Conservation (phyloP, 2,329 filamentous ascomycete genomes). For the Ophiostoma piceae region DNA sequence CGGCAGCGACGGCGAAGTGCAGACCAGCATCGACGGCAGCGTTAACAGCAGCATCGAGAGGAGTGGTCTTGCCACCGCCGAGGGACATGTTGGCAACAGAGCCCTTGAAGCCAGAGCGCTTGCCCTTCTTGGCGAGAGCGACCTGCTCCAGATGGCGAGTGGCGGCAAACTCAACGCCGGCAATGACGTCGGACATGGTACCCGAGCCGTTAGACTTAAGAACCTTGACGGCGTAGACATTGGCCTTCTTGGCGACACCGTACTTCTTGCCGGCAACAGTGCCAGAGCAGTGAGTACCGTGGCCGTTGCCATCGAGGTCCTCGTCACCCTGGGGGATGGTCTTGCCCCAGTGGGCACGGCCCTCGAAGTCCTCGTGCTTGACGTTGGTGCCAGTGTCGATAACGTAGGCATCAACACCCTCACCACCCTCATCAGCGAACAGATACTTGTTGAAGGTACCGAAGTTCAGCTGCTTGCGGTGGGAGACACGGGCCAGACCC, state of each 20-base stretch:
- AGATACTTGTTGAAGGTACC: conserved; percentile 98
- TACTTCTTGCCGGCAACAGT: conserved; percentile 98
- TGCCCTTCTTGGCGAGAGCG: conserved; percentile 74
- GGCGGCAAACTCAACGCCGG: conserved; percentile 94
- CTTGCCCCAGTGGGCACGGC: conserved; percentile 92
- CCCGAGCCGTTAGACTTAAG: conserved; percentile 95
- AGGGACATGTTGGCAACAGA: conserved; percentile 99
- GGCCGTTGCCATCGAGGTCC: conserved; percentile 92
- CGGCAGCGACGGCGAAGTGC: conserved; percentile 96
- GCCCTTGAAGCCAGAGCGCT: conserved; percentile 97
- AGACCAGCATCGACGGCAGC: conserved; percentile 86
- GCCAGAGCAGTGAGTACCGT: conserved; percentile 98
- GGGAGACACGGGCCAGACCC: conserved; percentile 96
- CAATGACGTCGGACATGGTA: conserved; percentile 97
- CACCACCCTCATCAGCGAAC: conserved; percentile 80
- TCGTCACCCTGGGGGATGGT: conserved; percentile 81
- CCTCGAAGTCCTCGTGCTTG: conserved; percentile 95
- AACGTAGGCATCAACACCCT: conserved; percentile 97
- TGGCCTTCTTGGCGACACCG: conserved; percentile 98
- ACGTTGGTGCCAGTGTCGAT: conserved; percentile 96
- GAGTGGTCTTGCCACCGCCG: conserved; percentile 90
- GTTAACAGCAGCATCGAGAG: conserved; percentile 88
- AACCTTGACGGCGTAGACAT: conserved; percentile 96
- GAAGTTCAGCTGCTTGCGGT: conserved; percentile 81
- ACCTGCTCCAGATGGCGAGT: conserved; percentile 70